A percentile compares a stretch with the other conserved stretches of the same genome.
Evolutionary conservation across 1,284 basidiomycete genomes (phyloP).

Genomic region (Coniferiporia sulphurascens): DNA sequence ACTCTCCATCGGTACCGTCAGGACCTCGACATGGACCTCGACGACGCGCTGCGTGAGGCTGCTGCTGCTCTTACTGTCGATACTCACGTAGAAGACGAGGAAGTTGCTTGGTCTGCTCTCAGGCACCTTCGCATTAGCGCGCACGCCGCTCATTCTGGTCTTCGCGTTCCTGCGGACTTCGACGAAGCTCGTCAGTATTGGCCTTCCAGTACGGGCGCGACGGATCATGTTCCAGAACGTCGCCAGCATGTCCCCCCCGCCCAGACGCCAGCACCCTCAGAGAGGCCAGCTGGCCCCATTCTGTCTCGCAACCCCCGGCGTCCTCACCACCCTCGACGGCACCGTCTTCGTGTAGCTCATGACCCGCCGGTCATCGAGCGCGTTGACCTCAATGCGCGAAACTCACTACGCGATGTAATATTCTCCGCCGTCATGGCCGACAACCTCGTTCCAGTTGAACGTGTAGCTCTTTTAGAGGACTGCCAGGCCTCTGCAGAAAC

Average conservation of each 20-base stretch:
- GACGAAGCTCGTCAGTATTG: constrained; percentile 1
- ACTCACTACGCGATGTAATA: constrained; percentile 11
- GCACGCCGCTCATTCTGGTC: background rate
- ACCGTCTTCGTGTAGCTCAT: too few relatives aligned
- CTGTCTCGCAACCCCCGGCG: too few relatives aligned
- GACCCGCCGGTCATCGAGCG: background rate
- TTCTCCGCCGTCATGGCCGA: constrained; percentile 10
- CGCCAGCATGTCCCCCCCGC: background rate
- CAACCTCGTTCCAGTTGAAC: background rate
- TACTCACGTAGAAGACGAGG: background rate
- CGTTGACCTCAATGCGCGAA: constrained; percentile 7
- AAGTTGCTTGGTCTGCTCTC: background rate
- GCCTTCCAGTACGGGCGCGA: background rate
- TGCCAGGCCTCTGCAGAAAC: constrained; percentile 3
- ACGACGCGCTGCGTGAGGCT: background rate
- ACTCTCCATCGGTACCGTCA: background rate
- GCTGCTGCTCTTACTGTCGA: background rate
- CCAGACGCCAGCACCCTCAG: too few relatives aligned
- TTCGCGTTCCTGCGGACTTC: background rate
- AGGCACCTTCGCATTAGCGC: background rate
- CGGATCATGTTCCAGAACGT: background rate
- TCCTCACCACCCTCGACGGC: too few relatives aligned
- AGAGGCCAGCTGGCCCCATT: too few relatives aligned
- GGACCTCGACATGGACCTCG: background rate
- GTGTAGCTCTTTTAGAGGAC: constrained; percentile 9